Evolutionary conservation across 257 asterid species (phyloP).

Genomic region (Gentiana dahurica): DNA sequence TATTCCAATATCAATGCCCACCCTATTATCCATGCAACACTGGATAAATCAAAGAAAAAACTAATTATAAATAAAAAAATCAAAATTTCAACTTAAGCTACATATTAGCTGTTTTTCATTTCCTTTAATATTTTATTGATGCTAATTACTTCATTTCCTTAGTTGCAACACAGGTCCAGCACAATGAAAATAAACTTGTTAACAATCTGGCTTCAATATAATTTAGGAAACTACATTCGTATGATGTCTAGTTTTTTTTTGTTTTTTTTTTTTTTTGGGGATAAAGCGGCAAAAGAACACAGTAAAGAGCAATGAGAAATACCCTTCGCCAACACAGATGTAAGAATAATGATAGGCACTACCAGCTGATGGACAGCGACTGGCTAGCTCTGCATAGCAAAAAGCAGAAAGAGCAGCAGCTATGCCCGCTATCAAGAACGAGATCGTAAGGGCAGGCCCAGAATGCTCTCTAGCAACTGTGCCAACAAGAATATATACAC

Average conservation of each 20-base stretch:
- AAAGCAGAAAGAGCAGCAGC: constrained; percentile 97
- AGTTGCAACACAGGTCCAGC: too few relatives aligned
- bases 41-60: constrained; percentile 11
- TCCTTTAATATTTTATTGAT: too few relatives aligned
- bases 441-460: constrained; percentile 85
- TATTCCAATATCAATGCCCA: constrained; percentile 94
- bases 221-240: too few relatives aligned
- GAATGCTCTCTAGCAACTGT: constrained; percentile 96
- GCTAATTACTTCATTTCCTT: too few relatives aligned
- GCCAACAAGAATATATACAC: constrained; percentile 95
- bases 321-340: constrained; percentile 96
- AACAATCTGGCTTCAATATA: too few relatives aligned
- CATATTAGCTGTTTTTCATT: too few relatives aligned
- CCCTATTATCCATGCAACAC: constrained; percentile 96
- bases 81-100: not conserved
- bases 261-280: too few relatives aligned
- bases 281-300: too few relatives aligned
- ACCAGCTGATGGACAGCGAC: constrained; percentile 98
- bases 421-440: constrained; percentile 85
- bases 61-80: not conserved
- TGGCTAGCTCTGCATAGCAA: constrained; percentile 89
- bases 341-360: constrained; percentile 98
- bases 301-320: constrained; percentile 1
- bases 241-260: too few relatives aligned
- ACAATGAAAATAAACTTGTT: too few relatives aligned